These are phyloP conservation scores for Nakaseomyces kungkrabaensis DNA, from an alignment of 1,139 yeast species.

Conservation along the genomic window DNA sequence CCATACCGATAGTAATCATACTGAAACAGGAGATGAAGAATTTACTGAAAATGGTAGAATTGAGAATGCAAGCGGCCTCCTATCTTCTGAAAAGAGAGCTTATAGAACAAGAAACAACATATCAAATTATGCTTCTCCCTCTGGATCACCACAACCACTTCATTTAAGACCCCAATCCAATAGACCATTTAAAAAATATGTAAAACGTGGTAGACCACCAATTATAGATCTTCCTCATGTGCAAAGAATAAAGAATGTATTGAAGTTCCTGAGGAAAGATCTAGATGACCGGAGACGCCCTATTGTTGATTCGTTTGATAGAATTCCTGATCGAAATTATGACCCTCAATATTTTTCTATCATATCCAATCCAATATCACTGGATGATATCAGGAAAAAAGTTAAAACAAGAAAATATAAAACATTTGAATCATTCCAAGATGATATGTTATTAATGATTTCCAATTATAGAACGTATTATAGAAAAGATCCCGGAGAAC, in stretches of 20 bases:
- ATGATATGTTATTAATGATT: conserved; percentile 68
- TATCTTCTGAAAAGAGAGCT: neutral
- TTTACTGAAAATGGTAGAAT: neutral
- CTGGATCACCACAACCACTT: conserved; percentile 20
- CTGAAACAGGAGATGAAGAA: conserved; percentile 19
- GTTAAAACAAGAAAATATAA: conserved; percentile 79
- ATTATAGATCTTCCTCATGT: conserved; percentile 92
- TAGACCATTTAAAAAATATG: conserved; percentile 27
- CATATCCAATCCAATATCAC: conserved; percentile 62
- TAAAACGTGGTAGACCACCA: conserved; percentile 83
- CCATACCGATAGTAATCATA: neutral
- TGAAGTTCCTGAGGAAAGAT: conserved; percentile 71
- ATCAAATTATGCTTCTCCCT: conserved; percentile 12
- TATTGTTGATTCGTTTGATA: conserved; percentile 60
- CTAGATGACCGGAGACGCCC: conserved; percentile 45
- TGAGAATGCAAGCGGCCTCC: conserved; percentile 14
- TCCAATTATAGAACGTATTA: conserved; percentile 62
- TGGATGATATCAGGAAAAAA: conserved; percentile 72
- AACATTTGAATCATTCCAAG: conserved; percentile 63
- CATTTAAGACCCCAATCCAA: conserved; percentile 9
- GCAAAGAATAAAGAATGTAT: conserved; percentile 76
- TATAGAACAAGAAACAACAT: conserved; percentile 1
- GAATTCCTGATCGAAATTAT: conserved; percentile 62
- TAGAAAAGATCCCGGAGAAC: conserved; percentile 44
- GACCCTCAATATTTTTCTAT: conserved; percentile 60